Evolutionary conservation across 2,329 filamentous ascomycete species (phyloP).

Genomic region (Lachnellula arida): DNA sequence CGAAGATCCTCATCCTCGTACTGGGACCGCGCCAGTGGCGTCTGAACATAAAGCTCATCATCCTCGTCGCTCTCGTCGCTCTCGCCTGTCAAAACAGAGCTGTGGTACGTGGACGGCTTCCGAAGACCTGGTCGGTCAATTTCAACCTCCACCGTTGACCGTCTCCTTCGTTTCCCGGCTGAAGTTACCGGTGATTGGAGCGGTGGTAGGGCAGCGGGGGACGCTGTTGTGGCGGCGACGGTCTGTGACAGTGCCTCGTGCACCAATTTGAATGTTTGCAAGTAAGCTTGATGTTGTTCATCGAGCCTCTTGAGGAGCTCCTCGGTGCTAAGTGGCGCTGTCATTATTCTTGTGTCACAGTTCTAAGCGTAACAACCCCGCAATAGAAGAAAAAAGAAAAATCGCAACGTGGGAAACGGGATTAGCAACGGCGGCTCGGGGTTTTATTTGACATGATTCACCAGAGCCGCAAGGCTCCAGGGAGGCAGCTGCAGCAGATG

Average conservation of each 20-base stretch:
- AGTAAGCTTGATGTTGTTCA: slow-evolving; percentile 25
- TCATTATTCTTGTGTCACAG: background rate
- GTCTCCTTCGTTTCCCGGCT: slow-evolving; percentile 1
- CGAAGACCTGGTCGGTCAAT: slow-evolving; percentile 3
- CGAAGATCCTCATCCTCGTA: slow-evolving; percentile 42
- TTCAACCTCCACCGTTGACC: slow-evolving; percentile 13
- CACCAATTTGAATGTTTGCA: slow-evolving; percentile 22
- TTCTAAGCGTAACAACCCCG: background rate
- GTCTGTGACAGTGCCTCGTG: slow-evolving; percentile 23
- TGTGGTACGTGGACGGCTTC: slow-evolving; percentile 14
- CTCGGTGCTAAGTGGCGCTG: slow-evolving; percentile 9
- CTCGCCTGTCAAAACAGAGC: slow-evolving; percentile 28
- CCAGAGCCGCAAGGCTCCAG: too few species aligned
- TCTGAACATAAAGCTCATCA: slow-evolving; percentile 37
- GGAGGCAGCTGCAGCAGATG: too few species aligned
- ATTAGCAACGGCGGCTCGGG: too few species aligned
- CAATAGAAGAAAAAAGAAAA: too few species aligned
- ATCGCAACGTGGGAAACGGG: too few species aligned
- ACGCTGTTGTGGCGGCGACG: background rate
- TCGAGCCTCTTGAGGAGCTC: slow-evolving; percentile 25
- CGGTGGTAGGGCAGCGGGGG: background rate
- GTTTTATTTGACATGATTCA: too few species aligned
- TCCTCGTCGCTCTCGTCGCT: slow-evolving; percentile 35
- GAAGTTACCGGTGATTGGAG: background rate
- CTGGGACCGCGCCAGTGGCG: slow-evolving; percentile 34